Conservation (phyloP, 208 protist species). For the Leishmania gerbilli region DNA sequence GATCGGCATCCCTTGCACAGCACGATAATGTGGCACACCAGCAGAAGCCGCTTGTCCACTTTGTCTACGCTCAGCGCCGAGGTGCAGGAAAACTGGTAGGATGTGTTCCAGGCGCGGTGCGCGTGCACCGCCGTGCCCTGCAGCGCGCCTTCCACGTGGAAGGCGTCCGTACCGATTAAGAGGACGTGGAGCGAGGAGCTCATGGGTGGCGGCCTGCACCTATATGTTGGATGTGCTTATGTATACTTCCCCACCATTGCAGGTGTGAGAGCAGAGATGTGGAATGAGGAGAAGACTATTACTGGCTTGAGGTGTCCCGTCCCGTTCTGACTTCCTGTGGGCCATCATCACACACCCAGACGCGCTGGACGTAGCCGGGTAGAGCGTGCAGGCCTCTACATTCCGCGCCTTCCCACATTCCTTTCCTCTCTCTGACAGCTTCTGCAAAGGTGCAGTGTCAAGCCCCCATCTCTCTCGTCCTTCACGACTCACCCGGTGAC, state of each 20-base stretch:
- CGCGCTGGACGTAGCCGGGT: neutral
- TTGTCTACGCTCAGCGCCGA: constrained; percentile 48
- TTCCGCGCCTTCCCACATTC: neutral
- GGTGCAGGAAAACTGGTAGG: constrained; percentile 68
- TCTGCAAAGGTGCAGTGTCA: neutral
- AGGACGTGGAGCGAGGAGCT: constrained; percentile 49
- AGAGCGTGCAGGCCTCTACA: neutral
- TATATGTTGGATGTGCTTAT: neutral
- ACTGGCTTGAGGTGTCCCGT: neutral
- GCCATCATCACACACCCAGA: neutral
- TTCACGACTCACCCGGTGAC: neutral
- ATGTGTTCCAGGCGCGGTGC: constrained; percentile 78
- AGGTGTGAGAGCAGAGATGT: neutral
- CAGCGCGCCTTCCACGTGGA: constrained; percentile 53
- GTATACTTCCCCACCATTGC: neutral
- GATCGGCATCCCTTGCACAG: constrained; percentile 59
- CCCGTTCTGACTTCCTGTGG: neutral
- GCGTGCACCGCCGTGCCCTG: constrained; percentile 54
- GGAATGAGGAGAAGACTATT: neutral
- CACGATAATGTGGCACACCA: constrained; percentile 64
- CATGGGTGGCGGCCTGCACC: neutral
- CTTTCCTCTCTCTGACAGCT: neutral
- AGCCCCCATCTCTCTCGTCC: neutral
- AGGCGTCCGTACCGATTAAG: constrained; percentile 68
- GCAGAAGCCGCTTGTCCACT: constrained; percentile 58